Conservation (phyloP, 2,329 filamentous ascomycete species). For the Microdochium bolleyi region DNA sequence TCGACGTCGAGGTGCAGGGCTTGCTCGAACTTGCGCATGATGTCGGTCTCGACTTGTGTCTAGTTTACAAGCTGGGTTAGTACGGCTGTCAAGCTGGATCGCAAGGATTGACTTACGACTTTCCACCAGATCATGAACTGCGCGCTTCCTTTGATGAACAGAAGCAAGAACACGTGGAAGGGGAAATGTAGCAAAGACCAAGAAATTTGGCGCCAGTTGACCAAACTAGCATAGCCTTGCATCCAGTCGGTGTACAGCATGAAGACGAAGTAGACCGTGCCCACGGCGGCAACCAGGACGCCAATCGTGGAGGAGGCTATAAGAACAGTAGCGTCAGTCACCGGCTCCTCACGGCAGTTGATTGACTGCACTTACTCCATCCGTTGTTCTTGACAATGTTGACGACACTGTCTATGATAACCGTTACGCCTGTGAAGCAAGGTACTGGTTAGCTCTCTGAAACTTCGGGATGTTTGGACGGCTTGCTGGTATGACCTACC, state of each 20-base stretch:
- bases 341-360: neutral
- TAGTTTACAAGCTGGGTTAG: neutral
- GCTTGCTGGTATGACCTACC: constrained; percentile 19
- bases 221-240: constrained; percentile 44
- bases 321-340: neutral
- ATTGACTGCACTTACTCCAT: constrained; percentile 23
- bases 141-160: constrained; percentile 52
- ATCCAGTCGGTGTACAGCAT: constrained; percentile 51
- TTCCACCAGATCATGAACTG: constrained; percentile 42
- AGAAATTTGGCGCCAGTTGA: constrained; percentile 46
- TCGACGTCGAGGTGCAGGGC: constrained; percentile 1
- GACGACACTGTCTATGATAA: constrained; percentile 29
- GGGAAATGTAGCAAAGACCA: constrained; percentile 52
- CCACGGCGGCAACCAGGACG: constrained; percentile 24
- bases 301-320: constrained; percentile 27
- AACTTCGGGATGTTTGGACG: no score
- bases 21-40: constrained; percentile 14
- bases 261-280: constrained; percentile 32
- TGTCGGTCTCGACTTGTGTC: constrained; percentile 4
- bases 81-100: neutral
- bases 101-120: constrained; percentile 5
- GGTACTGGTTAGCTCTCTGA: neutral
- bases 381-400: constrained; percentile 34
- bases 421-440: neutral
- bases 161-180: constrained; percentile 52